Evolutionary conservation across 257 asterid species (phyloP), one percentile per base, ranked within the genome.

Genomic region (Gynochthodes officinalis): DNA sequence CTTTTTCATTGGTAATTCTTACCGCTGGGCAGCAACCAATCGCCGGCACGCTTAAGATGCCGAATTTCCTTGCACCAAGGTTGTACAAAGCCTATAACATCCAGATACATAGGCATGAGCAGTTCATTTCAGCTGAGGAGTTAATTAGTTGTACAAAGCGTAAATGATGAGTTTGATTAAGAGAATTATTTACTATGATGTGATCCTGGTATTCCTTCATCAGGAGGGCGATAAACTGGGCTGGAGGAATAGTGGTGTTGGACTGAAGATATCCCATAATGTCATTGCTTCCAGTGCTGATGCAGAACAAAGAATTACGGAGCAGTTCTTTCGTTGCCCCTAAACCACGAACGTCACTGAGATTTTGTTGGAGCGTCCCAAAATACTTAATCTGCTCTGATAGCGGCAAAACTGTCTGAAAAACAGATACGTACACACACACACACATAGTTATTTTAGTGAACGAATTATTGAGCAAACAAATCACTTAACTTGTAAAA

Each of bases 211-310:
- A 91, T 1, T 83, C 70, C 49, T 84, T 71, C 65, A 87, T 83
- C 61, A 91, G 71, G 27, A 46, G 40, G 73, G 52, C 40, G 27
- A 87, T 76, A 71, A 79, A 87, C 49, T 71, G 67, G 11, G 78
- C 76, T 48, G 70, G 64, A 16, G 80, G 79, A 66, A 73, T 11
- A 33, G 85, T 73, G 62, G 73, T 55, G 33, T 69, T 82, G 71
- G 70, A 70, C n/a, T 19, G 0, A 78, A 91, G 88, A 79, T 91
- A 87, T 59, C 80, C 84, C 9, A 91, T 85, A 53, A 87, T 77
- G 81, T 91, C 96, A 39, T 91, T 91, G 86, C 97, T 83, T 40
- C 96, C 94, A 18, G 82, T 53, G 58, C 94, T 87, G 78, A 91
- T 84, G 84, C 79, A 86, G 85, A 86, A 82, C 76, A 87, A 0